Base-by-base conservation (phyloP, 2,329 filamentous ascomycete genomes). In the Colletotrichum brevisporum region DNA sequence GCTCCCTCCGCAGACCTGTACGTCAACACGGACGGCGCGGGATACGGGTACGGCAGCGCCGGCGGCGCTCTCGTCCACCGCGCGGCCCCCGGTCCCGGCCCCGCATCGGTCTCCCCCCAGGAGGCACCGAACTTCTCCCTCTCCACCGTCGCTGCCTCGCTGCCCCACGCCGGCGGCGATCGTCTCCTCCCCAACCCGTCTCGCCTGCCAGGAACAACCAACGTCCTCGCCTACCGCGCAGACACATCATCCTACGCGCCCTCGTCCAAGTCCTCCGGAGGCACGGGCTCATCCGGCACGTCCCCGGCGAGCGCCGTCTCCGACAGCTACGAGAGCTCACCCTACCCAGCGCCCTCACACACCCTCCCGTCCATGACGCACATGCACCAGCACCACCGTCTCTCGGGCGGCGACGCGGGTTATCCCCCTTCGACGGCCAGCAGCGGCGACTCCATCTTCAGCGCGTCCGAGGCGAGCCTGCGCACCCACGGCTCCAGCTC, bases 81-180 rank as follows among this genome's bases (percentile, higher is more conserved):
- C 1, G 78, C 79, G 4, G 63, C 75, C 0, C 1, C 78, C 79
- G 5, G 63, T 75, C 1, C 61, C 64, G 1, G 74, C 54, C 43
- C 16, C 31, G 31, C 31, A 10, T 36, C 75, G 1, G 71, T 73
- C 18, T 73, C 45, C 51, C 59, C 61, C 2, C 74, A 74, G 47
- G 81, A 82, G 12, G 73, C 78, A 6, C 75, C 80, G 4, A 79
- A 75, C 50, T 82, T 83, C 69, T 82, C 81, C 6, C 76, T 84
- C n/a, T 80, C 81, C 0, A 76, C 76, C 48, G 81, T 83, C 63
- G 81, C 82, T 6, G 80, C 82, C 0, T 81, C 82, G 0, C 76
- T 84, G 0, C 82, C 82, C 0, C 75, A 74, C 5, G 63, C 78
- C 6, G 74, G 76, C 27, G 73, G 72, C 12, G 78, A 79, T 16